A percentile compares a stretch with the other conserved stretches of the same genome.
Evolutionary conservation across 768 basidiomycete genomes (phyloP).

Genomic region (Tylopilus intermedius): DNA sequence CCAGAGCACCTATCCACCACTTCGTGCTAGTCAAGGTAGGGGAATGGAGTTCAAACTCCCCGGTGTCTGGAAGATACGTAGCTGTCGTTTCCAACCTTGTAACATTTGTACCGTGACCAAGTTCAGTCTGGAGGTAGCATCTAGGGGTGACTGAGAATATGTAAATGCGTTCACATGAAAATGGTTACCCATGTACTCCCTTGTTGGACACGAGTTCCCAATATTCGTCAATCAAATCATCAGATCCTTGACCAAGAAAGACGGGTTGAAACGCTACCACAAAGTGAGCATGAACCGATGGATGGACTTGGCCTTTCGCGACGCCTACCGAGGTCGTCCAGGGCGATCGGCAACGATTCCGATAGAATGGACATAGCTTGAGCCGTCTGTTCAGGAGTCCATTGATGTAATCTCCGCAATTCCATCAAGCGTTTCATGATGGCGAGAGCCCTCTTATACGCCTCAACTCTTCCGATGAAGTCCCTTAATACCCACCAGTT

Average conservation of each 20-base stretch:
- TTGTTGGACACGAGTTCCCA: conserved; percentile 44
- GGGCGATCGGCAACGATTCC: conserved; percentile 46
- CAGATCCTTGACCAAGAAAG: conserved; percentile 55
- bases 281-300: conserved; percentile 3
- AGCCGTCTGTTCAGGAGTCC: conserved; percentile 45
- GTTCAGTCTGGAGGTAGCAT: conserved; percentile 73
- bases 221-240: conserved; percentile 49
- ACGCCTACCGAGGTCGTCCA: conserved; percentile 35
- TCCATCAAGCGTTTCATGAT: conserved; percentile 57
- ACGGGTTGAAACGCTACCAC: conserved; percentile 59
- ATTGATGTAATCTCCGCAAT: conserved; percentile 48
- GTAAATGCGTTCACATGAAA: not conserved
- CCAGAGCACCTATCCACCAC: conserved; percentile 79
- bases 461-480: conserved; percentile 55
- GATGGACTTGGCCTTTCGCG: conserved; percentile 21
- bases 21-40: conserved; percentile 72
- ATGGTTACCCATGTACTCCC: conserved; percentile 50
- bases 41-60: conserved; percentile 72
- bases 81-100: conserved; percentile 68
- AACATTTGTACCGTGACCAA: conserved; percentile 75
- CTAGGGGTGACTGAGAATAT: conserved; percentile 22
- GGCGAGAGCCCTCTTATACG: conserved; percentile 49
- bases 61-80: conserved; percentile 59
- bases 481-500: conserved; percentile 33
- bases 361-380: conserved; percentile 47